Evolutionary conservation across 108 stramenopile genomes (phyloP).

Genomic region (Nannochloropsis oceanica): DNA sequence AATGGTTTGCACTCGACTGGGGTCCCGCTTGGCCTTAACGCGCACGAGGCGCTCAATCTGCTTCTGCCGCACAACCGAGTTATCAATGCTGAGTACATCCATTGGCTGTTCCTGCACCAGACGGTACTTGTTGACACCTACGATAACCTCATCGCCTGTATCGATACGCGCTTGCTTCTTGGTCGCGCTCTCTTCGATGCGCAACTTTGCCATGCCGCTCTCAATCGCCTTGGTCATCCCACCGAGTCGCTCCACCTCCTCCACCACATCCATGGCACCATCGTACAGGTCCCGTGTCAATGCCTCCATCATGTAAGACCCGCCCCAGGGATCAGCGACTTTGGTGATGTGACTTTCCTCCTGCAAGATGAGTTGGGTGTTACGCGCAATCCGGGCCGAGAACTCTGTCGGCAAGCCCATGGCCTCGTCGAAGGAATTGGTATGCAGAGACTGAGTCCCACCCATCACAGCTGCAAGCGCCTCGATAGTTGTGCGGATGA

Average conservation of each 20-base stretch:
- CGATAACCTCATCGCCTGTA: conserved; percentile 62
- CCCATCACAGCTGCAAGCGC: conserved; percentile 93
- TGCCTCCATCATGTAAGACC: conserved; percentile 93
- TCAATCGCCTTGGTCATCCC: conserved; percentile 95
- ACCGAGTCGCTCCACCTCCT: conserved; percentile 73
- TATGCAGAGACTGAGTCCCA: conserved; percentile 94
- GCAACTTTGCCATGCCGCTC: conserved; percentile 78
- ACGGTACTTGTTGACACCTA: conserved; percentile 94
- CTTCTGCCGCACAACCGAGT: conserved; percentile 56
- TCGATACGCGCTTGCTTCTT: conserved; percentile 71
- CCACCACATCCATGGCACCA: conserved; percentile 67
- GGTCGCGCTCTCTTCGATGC: conserved; percentile 91
- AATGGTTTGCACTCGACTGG: conserved; percentile 46
- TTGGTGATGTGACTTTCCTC: conserved; percentile 78
- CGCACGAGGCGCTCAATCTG: conserved; percentile 51
- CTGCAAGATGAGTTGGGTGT: conserved; percentile 75
- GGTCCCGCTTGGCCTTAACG: conserved; percentile 56
- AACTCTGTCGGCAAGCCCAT: conserved; percentile 88
- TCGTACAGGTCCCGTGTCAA: conserved; percentile 77
- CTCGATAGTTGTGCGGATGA: conserved; percentile 91
- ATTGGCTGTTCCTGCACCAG: conserved; percentile 47
- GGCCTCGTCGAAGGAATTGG: conserved; percentile 96
- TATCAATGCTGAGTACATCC: conserved; percentile 74
- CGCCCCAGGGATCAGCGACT: conserved; percentile 83
- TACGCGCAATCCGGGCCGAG: conserved; percentile 86